A percentile compares a stretch with the other conserved stretches of the same genome.
Evolutionary conservation across 1,284 basidiomycete species (phyloP).

Genomic region (Agaricales sp.): DNA sequence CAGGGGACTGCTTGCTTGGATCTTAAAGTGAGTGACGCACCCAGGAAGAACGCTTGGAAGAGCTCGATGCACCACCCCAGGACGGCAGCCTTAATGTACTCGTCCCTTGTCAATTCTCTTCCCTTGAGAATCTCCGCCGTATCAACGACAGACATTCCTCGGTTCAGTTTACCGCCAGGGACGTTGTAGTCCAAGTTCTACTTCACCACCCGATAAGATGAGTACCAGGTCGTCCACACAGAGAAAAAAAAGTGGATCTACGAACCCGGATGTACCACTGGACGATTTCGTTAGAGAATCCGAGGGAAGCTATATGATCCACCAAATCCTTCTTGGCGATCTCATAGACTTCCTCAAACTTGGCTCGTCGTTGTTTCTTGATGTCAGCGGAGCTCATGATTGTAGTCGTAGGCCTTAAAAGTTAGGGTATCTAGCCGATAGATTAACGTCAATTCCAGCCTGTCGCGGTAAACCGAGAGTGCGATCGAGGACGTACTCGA

Average conservation of each 20-base stretch:
- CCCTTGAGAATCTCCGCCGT: conserved; percentile 85
- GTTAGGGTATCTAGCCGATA: too few relatives aligned
- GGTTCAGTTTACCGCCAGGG: conserved; percentile 94
- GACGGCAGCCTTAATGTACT: conserved; percentile 85
- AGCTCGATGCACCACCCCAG: conserved; percentile 97
- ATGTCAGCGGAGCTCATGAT: neutral
- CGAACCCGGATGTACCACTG: neutral
- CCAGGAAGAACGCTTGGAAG: conserved; percentile 93
- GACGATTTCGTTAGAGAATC: neutral
- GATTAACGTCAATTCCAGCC: neutral
- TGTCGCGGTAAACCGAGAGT: neutral
- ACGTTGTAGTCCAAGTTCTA: conserved; percentile 93
- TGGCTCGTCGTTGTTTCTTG: neutral
- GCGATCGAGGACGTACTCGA: neutral
- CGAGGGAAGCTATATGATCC: neutral
- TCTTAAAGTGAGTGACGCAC: neutral
- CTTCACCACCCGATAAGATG: conserved; percentile 1
- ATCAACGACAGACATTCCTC: conserved; percentile 92
- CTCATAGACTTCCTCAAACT: conserved; percentile 1
- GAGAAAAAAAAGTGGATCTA: neutral
- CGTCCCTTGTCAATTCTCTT: conserved; percentile 57
- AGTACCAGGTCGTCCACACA: neutral
- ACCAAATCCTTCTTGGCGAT: neutral
- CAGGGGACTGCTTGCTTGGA: neutral
- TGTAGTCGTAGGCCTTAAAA: too few relatives aligned